Conservation (phyloP, 2,329 filamentous ascomycete genomes). For the Rhynchosporium graminicola region DNA sequence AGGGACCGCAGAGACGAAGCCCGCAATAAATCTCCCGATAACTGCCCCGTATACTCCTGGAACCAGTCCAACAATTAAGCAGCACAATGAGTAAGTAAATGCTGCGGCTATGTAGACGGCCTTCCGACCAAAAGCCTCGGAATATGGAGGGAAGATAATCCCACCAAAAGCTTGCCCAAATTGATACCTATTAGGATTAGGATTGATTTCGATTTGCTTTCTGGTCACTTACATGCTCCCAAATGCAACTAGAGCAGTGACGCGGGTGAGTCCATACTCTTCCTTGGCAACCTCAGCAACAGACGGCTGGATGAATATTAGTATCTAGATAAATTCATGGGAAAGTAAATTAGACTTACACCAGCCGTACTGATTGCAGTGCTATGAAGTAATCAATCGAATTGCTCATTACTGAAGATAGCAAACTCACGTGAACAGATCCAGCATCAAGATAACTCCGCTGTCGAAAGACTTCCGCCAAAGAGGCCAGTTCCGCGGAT, state of each 20-base stretch:
- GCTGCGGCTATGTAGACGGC: slow-evolving; percentile 42
- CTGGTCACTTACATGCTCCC: slow-evolving; percentile 20
- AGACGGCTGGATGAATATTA: slow-evolving; percentile 8
- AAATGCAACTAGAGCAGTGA: slow-evolving; percentile 17
- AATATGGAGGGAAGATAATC: slow-evolving; percentile 44
- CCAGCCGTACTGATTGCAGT: slow-evolving; percentile 24
- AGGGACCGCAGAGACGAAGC: slow-evolving; percentile 49
- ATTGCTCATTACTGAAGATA: not conserved
- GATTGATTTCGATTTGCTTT: not conserved
- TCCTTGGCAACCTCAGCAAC: slow-evolving; percentile 20
- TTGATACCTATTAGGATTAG: slow-evolving; percentile 37
- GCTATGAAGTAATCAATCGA: slow-evolving; percentile 2
- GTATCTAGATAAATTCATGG: not conserved
- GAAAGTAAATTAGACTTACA: slow-evolving; percentile 1
- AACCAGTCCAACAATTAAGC: slow-evolving; percentile 44
- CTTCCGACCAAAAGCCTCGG: slow-evolving; percentile 43
- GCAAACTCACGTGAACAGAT: slow-evolving; percentile 23
- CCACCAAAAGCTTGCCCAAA: slow-evolving; percentile 44
- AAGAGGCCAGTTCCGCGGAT: slow-evolving; percentile 22
- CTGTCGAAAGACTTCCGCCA: slow-evolving; percentile 20
- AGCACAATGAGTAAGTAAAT: slow-evolving; percentile 40
- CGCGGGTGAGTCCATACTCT: slow-evolving; percentile 15
- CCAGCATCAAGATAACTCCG: slow-evolving; percentile 17
- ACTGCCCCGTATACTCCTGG: slow-evolving; percentile 43
- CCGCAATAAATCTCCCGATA: slow-evolving; percentile 47